Conservation (phyloP, 768 basidiomycete species). For the Kwoniella sp. region DNA sequence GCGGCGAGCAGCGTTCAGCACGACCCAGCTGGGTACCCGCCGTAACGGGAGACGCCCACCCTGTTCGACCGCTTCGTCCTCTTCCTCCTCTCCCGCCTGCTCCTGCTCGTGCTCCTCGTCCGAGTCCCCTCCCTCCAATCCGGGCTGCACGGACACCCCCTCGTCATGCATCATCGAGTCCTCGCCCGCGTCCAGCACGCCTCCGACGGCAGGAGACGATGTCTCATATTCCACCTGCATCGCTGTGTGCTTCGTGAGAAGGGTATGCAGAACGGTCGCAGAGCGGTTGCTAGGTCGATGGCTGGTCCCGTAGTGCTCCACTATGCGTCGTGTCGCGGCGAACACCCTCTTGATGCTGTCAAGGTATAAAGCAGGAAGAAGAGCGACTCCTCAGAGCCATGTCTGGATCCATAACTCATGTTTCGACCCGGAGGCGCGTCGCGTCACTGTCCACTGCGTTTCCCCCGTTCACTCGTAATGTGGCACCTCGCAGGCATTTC, state of each 20-base stretch:
- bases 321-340: too few species aligned
- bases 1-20: background rate
- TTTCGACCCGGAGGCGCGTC: background rate
- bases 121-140: background rate
- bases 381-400: too few species aligned
- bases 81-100: slow-evolving; percentile 8
- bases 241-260: too few species aligned
- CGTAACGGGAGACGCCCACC: too few species aligned
- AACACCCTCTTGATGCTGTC: too few species aligned
- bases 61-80: slow-evolving; percentile 9
- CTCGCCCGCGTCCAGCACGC: background rate
- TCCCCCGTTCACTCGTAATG: too few species aligned
- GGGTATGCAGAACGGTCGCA: too few species aligned
- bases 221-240: slow-evolving; percentile 17
- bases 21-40: slow-evolving; percentile 9
- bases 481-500: too few species aligned
- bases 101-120: slow-evolving; percentile 4
- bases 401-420: background rate
- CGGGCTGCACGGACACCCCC: background rate
- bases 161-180: background rate
- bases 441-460: too few species aligned
- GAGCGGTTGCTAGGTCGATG: too few species aligned
- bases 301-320: too few species aligned
- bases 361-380: too few species aligned
- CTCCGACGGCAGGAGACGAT: background rate